phyloP scores from a whole-genome alignment of 805 yeast species.

The Metschnikowia gruessii region DNA sequence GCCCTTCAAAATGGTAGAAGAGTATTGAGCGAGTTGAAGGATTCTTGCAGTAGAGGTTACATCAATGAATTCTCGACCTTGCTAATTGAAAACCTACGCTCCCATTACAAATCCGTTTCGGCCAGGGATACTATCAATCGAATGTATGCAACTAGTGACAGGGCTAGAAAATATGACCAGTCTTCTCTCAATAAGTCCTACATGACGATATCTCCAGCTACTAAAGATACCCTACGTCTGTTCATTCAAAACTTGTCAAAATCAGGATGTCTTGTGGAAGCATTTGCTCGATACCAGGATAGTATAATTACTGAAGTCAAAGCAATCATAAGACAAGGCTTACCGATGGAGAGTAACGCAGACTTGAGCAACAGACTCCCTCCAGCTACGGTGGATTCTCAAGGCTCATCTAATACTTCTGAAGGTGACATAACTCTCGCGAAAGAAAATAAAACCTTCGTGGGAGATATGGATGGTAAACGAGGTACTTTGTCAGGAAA shows the following conservation, averaged over 20 bases:
- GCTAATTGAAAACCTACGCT: conserved; percentile 59
- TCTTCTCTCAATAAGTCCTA: conserved; percentile 34
- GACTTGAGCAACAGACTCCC: not conserved
- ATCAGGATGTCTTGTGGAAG: conserved; percentile 58
- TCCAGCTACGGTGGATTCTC: not conserved
- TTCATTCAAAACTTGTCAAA: conserved; percentile 56
- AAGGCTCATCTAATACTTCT: conserved; percentile 6
- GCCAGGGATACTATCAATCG: conserved; percentile 50
- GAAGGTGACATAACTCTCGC: not conserved
- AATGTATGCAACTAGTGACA: conserved; percentile 31
- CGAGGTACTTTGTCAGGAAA: conserved; percentile 30
- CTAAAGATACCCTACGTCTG: conserved; percentile 43
- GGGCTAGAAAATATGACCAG: conserved; percentile 22
- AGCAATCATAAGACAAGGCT: conserved; percentile 52
- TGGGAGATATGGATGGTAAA: conserved; percentile 11
- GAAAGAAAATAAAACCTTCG: not conserved
- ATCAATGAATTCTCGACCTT: conserved; percentile 53
- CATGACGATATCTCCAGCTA: conserved; percentile 35
- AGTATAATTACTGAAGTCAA: conserved; percentile 69
- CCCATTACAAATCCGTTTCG: conserved; percentile 52
- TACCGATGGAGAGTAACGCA: conserved; percentile 11
- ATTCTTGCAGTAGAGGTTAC: conserved; percentile 69
- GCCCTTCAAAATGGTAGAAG: conserved; percentile 52
- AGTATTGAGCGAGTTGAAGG: conserved; percentile 51
- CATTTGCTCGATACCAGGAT: conserved; percentile 66